These are phyloP conservation scores for Tulasnella sp. DNA, from an alignment of 768 basidiomycete genomes.

Conservation along the genomic window DNA sequence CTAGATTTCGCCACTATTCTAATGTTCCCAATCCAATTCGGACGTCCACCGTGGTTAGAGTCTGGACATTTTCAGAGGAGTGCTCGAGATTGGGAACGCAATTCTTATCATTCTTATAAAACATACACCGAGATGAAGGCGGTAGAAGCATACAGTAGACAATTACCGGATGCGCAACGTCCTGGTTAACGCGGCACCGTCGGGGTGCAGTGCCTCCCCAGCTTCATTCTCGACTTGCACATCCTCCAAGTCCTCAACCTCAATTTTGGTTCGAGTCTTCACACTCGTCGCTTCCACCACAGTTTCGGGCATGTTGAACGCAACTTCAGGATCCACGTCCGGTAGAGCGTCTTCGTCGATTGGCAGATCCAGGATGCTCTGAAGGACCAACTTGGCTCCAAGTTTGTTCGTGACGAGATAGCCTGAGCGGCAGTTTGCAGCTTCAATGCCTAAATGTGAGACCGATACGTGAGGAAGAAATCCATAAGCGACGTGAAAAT, in stretches of 20 bases:
- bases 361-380: slow-evolving; percentile 49
- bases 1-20: slow-evolving; percentile 4
- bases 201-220: neutral
- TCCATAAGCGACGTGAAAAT: too few relatives aligned
- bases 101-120: neutral
- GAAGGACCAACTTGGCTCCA: slow-evolving; percentile 67
- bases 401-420: slow-evolving; percentile 71
- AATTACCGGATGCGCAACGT: neutral
- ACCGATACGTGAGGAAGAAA: neutral
- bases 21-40: slow-evolving; percentile 3
- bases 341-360: slow-evolving; percentile 41
- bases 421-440: slow-evolving; percentile 59
- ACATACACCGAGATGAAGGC: neutral
- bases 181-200: neutral
- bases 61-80: neutral
- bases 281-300: slow-evolving; percentile 54
- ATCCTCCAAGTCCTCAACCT: slow-evolving; percentile 41
- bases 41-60: neutral
- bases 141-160: too few relatives aligned
- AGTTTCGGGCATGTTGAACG: slow-evolving; percentile 25
- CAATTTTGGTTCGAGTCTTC: slow-evolving; percentile 43
- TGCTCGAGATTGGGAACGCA: neutral
- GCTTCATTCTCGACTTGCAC: neutral
- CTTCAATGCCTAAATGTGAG: slow-evolving; percentile 55
- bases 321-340: slow-evolving; percentile 27